A percentile compares a stretch with the other conserved stretches of the same genome.
Conservation (phyloP, 2,329 filamentous ascomycete species). For the Penicillium sp. region DNA sequence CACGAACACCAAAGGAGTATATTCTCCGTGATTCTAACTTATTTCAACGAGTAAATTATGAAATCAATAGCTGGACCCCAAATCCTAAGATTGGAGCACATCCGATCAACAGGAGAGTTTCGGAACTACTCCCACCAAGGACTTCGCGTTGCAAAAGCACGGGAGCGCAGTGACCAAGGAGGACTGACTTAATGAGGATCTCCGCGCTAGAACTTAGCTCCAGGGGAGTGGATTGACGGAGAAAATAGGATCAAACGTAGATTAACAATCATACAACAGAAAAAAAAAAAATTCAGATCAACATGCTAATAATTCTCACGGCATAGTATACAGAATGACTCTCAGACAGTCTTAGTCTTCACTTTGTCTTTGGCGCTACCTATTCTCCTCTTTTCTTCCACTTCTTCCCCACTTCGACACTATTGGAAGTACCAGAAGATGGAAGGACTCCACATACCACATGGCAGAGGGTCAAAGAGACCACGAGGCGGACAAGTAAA, state of each 20-base stretch:
- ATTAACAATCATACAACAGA: neutral
- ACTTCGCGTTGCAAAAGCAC: neutral
- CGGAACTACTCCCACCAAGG: neutral
- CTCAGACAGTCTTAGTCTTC: neutral
- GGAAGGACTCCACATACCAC: neutral
- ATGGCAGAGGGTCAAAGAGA: neutral
- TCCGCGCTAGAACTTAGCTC: neutral
- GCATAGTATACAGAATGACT: neutral
- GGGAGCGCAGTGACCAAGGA: neutral
- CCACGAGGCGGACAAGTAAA: neutral
- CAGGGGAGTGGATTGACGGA: neutral
- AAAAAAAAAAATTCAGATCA: neutral
- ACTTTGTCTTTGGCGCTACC: neutral
- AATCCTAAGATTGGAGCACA: neutral
- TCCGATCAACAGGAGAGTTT: conserved; percentile 3
- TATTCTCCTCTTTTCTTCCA: neutral
- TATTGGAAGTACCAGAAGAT: neutral
- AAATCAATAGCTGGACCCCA: neutral
- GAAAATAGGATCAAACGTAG: neutral
- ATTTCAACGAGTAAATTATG: neutral
- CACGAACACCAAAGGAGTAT: neutral
- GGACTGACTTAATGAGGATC: neutral
- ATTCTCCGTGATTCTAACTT: neutral
- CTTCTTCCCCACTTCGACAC: neutral
- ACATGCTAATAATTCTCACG: neutral